phyloP scores from a whole-genome alignment of 2,329 filamentous ascomycete species.

The Diplodia intermedia region DNA sequence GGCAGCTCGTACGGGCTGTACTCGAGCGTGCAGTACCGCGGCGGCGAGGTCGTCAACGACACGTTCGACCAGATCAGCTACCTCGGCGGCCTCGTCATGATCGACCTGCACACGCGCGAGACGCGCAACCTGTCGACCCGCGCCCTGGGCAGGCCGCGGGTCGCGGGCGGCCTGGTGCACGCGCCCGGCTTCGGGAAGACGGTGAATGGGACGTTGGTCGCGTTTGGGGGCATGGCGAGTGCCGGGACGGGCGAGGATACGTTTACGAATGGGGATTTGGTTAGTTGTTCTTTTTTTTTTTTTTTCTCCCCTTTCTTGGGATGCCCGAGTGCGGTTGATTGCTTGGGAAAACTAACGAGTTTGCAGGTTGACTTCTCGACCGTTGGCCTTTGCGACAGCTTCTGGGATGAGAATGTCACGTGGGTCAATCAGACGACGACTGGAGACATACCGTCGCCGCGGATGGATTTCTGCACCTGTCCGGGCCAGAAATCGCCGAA shows the following conservation, averaged over 20 bases:
- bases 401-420: constrained; percentile 34
- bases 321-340: too few relatives aligned
- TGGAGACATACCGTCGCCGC: constrained; percentile 50
- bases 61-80: constrained; percentile 4
- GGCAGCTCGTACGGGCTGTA: constrained; percentile 14
- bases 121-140: constrained; percentile 14
- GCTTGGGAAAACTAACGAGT: not conserved
- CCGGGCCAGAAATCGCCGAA: constrained; percentile 46
- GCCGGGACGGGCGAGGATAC: not conserved
- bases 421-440: constrained; percentile 55
- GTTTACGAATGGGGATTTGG: constrained; percentile 17
- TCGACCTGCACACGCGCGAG: not conserved
- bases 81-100: not conserved
- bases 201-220: not conserved
- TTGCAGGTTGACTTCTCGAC: constrained; percentile 10
- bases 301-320: not conserved
- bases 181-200: constrained; percentile 9
- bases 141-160: not conserved
- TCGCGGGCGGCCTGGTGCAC: constrained; percentile 1
- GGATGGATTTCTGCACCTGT: constrained; percentile 55
- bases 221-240: constrained; percentile 18
- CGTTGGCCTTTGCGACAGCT: constrained; percentile 17
- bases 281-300: not conserved
- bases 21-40: not conserved
- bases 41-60: not conserved